Evolutionary conservation across 1,284 basidiomycete genomes (phyloP).

Genomic region (Trametes pubescens): DNA sequence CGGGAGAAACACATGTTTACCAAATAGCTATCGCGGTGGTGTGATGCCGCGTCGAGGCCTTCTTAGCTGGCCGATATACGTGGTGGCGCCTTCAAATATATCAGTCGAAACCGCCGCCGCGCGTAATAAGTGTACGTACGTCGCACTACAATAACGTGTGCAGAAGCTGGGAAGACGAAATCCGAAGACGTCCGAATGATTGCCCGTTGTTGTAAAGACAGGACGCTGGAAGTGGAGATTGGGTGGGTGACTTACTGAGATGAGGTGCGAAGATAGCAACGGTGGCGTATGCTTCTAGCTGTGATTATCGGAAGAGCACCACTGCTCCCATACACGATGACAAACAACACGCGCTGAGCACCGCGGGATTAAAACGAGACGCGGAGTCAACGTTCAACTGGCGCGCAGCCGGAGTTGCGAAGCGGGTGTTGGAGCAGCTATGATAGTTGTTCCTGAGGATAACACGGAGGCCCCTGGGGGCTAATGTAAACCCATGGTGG

Average conservation of each 20-base stretch:
- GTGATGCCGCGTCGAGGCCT: neutral
- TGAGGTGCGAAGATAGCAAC: constrained; percentile 1
- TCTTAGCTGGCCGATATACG: neutral
- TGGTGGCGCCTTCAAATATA: neutral
- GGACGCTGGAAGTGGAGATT: neutral
- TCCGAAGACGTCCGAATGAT: neutral
- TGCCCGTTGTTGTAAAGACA: neutral
- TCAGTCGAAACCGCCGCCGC: neutral
- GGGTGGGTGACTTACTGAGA: constrained; percentile 4
- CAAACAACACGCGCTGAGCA: neutral
- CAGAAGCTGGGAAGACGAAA: neutral
- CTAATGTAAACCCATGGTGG: constrained; percentile 1
- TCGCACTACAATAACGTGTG: constrained; percentile 8
- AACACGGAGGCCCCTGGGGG: constrained; percentile 1
- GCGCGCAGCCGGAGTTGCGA: neutral
- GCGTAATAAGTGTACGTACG: constrained; percentile 3
- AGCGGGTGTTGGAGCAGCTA: neutral
- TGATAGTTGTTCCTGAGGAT: constrained; percentile 14
- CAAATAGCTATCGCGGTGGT: neutral
- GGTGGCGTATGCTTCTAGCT: constrained; percentile 3
- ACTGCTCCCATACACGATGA: constrained; percentile 2
- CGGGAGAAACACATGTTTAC: constrained; percentile 1
- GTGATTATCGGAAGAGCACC: neutral
- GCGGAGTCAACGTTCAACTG: neutral
- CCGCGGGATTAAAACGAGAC: neutral